Evolutionary conservation across 2,329 filamentous ascomycete species (phyloP).

Genomic region (Trichoderma afroharzianum): DNA sequence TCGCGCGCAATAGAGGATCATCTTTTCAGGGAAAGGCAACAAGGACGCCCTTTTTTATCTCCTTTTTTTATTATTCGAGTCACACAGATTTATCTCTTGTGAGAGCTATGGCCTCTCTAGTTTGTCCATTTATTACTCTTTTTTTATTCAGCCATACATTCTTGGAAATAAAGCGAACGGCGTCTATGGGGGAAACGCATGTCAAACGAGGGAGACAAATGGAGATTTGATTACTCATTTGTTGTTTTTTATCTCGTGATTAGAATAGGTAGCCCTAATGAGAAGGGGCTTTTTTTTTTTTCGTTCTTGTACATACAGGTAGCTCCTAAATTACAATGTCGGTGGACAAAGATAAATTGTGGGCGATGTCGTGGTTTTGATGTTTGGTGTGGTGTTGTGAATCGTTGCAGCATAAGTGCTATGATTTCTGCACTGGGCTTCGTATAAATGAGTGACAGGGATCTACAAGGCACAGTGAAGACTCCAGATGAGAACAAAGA

Average conservation of each 20-base stretch:
- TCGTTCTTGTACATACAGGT: background rate
- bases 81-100: background rate
- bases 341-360: background rate
- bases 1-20: background rate
- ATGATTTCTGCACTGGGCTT: too few species aligned
- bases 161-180: constrained; percentile 15
- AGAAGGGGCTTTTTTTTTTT: background rate
- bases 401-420: too few species aligned
- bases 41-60: background rate
- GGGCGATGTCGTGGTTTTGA: background rate
- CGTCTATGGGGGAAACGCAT: background rate
- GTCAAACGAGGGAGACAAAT: background rate
- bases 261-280: background rate
- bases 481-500: too few species aligned
- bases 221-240: background rate
- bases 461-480: too few species aligned
- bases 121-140: background rate
- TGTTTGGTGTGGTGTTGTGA: background rate
- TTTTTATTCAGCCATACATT: background rate
- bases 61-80: background rate
- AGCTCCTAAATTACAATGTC: background rate
- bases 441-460: too few species aligned
- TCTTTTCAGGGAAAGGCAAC: background rate
- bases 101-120: background rate
- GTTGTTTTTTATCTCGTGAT: background rate